Base-by-base conservation (phyloP, 495 filamentous ascomycete species). In the Cercophora samala region DNA sequence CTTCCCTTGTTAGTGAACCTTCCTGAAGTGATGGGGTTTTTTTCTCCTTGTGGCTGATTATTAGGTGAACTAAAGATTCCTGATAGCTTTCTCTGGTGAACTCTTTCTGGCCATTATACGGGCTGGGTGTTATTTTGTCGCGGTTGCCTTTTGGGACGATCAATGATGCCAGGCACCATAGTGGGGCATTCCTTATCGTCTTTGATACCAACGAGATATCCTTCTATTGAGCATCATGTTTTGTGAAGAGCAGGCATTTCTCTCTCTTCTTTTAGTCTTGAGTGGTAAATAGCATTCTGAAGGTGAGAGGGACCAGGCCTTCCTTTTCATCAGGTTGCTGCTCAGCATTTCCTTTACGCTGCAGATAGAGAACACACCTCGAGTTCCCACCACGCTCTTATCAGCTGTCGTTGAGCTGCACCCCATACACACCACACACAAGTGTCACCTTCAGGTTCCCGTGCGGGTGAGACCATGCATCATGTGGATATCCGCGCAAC, bases 401-500 rank as follows among this genome's bases (percentile, higher is more conserved):
- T 18, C 13, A 18, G 13, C 37, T 46, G 37, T 46, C 37, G 37
- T 46, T 17, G 37, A 32, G 29, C 9, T 18, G 37, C 26, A 29
- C 26, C 3, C 26, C 26, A 29, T 46, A 46, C 1, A 46, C 37
- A 46, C 37, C 37, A 46, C 54, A 21, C 37, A 46, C 54, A 56
- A 21, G 22, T 21, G 54, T 21, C 54, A 56, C 54, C 54, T 6
- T 46, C 37, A 46, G 37, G 37, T 60, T 60, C 26, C 58, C 58
- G 26, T 60, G 22, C 2, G 17, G 58, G 24, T 60, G 58, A 29
- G 23, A 60, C 58, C 22, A 60, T 60, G 8, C 58, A 21, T 60
- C 58, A 60, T 60, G 58, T 29, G 26, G 17, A 13, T 60, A 60
- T 29, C 58, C 58, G 24, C 23, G 13, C 21, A 46, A 17, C 29